Evolutionary conservation across 2,329 filamentous ascomycete genomes (phyloP).

Genomic region (Clonostachys sp.): DNA sequence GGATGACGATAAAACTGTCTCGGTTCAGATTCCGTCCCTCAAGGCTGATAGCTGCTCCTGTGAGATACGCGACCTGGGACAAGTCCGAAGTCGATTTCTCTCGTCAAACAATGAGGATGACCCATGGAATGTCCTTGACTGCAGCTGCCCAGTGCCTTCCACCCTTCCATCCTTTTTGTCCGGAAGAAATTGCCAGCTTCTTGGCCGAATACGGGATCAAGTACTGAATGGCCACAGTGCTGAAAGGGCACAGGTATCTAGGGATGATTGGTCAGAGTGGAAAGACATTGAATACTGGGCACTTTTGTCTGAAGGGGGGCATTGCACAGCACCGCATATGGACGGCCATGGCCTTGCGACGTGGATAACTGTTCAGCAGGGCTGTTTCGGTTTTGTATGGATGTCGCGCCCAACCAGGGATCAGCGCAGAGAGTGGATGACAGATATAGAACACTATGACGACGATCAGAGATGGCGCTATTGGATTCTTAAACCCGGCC

Average conservation of each 20-base stretch:
- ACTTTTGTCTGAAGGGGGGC: constrained; percentile 22
- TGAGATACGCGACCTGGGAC: neutral
- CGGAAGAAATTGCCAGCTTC: neutral
- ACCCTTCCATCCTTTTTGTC: neutral
- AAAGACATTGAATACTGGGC: constrained; percentile 22
- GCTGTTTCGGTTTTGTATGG: constrained; percentile 12
- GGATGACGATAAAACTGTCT: neutral
- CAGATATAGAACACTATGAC: constrained; percentile 13
- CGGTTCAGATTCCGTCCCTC: neutral
- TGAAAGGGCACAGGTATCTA: constrained; percentile 9
- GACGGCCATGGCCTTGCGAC: constrained; percentile 25
- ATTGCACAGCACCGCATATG: constrained; percentile 24
- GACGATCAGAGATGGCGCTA: constrained; percentile 20
- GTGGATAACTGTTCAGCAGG: constrained; percentile 22
- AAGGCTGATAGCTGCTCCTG: neutral
- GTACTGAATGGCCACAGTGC: neutral
- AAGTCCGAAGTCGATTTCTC: neutral
- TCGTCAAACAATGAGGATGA: neutral
- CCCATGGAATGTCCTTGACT: neutral
- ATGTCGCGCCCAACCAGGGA: neutral
- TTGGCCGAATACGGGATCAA: neutral
- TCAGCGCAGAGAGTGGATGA: constrained; percentile 11
- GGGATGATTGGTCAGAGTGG: constrained; percentile 23
- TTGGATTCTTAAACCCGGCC: constrained; percentile 20
- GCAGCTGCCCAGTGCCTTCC: neutral